Evolutionary conservation across 192 early-diverging fungal genomes (phyloP).

Genomic region (Dispira parvispora): DNA sequence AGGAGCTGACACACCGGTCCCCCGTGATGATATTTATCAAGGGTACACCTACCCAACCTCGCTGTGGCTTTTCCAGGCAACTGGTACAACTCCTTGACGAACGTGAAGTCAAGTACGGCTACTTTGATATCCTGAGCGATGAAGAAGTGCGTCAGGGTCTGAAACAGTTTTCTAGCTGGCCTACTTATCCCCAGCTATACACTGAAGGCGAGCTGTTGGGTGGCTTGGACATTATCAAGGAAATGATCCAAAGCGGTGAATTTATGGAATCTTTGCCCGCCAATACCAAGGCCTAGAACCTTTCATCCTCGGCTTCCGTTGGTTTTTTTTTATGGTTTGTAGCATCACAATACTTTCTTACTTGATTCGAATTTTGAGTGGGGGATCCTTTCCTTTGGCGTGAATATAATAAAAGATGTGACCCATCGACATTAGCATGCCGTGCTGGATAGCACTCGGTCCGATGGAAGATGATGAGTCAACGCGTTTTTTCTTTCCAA

Average conservation of each 20-base stretch:
- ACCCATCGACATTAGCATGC: no score
- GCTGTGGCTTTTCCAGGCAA: constrained; percentile 83
- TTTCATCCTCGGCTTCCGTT: no score
- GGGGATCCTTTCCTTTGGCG: no score
- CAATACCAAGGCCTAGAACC: no score
- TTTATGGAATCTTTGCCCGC: constrained; percentile 43
- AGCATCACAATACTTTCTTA: no score
- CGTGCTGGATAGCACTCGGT: no score
- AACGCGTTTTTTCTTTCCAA: no score
- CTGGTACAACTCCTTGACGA: constrained; percentile 61
- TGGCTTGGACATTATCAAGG: constrained; percentile 87
- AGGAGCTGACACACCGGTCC: constrained; percentile 44
- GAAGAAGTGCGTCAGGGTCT: constrained; percentile 83
- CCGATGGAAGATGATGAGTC: no score
- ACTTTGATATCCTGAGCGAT: constrained; percentile 85
- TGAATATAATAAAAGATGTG: no score
- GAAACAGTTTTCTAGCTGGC: constrained; percentile 86
- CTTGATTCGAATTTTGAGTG: no score
- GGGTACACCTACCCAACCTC: constrained; percentile 77
- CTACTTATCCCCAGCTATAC: constrained; percentile 91
- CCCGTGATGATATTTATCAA: constrained; percentile 95
- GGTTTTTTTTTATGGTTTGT: no score
- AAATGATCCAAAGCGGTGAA: constrained; percentile 67
- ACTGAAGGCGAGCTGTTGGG: constrained; percentile 82
- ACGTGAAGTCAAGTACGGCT: constrained; percentile 57